These are phyloP conservation scores for Alternaria postmessia DNA, from an alignment of 2,329 filamentous ascomycete genomes.

Conservation along the genomic window DNA sequence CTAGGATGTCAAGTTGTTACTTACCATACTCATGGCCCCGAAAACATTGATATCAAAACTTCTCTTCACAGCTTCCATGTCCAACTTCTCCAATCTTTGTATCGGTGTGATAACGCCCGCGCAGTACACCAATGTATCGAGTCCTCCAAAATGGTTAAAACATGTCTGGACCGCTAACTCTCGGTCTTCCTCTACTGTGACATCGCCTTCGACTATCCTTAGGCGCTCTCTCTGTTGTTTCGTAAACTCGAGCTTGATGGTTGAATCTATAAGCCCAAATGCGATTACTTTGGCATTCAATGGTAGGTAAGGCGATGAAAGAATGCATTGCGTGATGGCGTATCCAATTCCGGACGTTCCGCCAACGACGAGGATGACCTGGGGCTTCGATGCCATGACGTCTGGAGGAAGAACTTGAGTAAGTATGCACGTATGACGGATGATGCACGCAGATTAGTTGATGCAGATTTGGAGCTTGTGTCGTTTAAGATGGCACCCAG, in stretches of 20 bases:
- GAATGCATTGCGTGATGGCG: conserved; percentile 25
- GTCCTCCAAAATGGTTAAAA: conserved; percentile 20
- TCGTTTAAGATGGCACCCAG: conserved; percentile 7
- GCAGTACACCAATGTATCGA: conserved; percentile 37
- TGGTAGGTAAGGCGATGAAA: conserved; percentile 9
- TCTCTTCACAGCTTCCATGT: conserved; percentile 26
- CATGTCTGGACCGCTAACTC: conserved; percentile 24
- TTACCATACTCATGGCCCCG: conserved; percentile 36
- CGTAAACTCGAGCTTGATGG: conserved; percentile 15
- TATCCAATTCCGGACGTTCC: conserved; percentile 36
- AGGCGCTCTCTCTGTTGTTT: conserved; percentile 16
- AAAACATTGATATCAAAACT: conserved; percentile 38
- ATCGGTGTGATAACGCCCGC: conserved; percentile 37
- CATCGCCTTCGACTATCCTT: conserved; percentile 19
- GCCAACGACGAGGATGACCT: conserved; percentile 36
- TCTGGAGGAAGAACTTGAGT: not conserved
- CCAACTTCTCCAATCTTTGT: conserved; percentile 27
- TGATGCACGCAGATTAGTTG: not conserved
- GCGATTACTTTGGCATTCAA: conserved; percentile 17
- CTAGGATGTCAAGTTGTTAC: not conserved
- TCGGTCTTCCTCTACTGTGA: conserved; percentile 13
- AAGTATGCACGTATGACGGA: not conserved
- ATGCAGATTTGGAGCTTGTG: conserved; percentile 14
- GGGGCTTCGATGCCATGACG: conserved; percentile 13
- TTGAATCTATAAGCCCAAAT: conserved; percentile 17